Evolutionary conservation across 306 rosid species (phyloP), one percentile per base, ranked within the genome.

Genomic region (Citrullus colocynthis): DNA sequence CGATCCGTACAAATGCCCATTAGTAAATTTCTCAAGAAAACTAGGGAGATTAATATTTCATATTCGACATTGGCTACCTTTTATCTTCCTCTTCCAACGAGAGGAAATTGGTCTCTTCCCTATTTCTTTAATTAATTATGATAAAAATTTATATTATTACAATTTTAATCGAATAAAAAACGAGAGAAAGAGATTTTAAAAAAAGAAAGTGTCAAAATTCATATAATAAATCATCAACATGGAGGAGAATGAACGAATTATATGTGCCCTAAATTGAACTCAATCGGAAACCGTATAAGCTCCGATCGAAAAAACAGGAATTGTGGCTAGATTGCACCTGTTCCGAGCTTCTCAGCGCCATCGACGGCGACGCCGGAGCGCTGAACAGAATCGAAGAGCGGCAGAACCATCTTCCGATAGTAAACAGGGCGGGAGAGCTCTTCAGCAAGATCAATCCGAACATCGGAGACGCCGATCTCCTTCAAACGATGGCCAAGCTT

Each of bases 311-410:
- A 63, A 32, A 14, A 32, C 6, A 32, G 7, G n/a, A 70, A 12
- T 21, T 21, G 6, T 45, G 37, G 58, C 54, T 45, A 70, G 12
- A 12, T 45, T 58, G 75, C 36, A 70, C 75, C 57, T 44, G 74
- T 65, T 71, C 3, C 64, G 6, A 80, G 36, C 37, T 80, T 54
- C 37, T 75, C 79, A 36, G 36, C 79, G 18, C 83, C 79, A 9
- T 80, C 76, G 0, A 74, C 71, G 18, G 28, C 55, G 30, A 80
- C 59, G 16, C 76, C 79, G 9, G 83, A 49, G 44, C 76, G 79
- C 5, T 67, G 65, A 5, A 74, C 76, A 3, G 83, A 75, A 63
- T 80, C 79, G 6, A 80, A 80, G 36, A 80, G 17, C 66, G 83
- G 83, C 14, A 74, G 41, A 52, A 80, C 83, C 76, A 75, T 51